Evolutionary conservation across 495 filamentous ascomycete genomes (phyloP).

Genomic region (Thermothielavioides terrestris): DNA sequence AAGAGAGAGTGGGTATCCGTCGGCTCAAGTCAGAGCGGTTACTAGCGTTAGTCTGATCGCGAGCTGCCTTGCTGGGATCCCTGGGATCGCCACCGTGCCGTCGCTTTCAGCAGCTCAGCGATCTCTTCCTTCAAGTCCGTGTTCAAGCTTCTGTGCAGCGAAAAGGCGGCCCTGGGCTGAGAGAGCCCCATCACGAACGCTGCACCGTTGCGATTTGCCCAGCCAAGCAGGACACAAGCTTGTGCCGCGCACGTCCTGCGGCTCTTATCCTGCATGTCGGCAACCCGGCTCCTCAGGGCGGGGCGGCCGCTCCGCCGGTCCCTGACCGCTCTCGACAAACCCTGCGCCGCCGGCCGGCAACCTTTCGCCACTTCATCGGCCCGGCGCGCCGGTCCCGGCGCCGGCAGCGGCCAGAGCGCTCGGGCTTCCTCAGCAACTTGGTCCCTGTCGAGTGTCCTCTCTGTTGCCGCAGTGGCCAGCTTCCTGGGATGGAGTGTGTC

Average conservation of each 20-base stretch:
- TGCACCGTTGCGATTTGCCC: slow-evolving; percentile 10
- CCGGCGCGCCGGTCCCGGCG: slow-evolving; percentile 13
- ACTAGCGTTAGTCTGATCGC: not conserved
- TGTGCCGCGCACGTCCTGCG: slow-evolving; percentile 1
- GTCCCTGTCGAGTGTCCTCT: slow-evolving; percentile 28
- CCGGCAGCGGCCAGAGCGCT: slow-evolving; percentile 6
- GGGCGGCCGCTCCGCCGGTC: slow-evolving; percentile 24
- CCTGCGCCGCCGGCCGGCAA: slow-evolving; percentile 10
- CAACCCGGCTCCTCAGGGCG: slow-evolving; percentile 21
- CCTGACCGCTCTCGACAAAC: slow-evolving; percentile 2
- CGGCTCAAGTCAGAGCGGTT: not conserved
- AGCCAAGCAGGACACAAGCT: not conserved
- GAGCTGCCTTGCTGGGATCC: too few relatives aligned
- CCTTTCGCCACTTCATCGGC: slow-evolving; percentile 15
- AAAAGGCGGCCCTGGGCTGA: too few relatives aligned
- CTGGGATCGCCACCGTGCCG: too few relatives aligned
- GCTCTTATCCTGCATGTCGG: slow-evolving; percentile 25
- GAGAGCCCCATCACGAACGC: slow-evolving; percentile 1
- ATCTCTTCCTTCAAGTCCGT: too few relatives aligned
- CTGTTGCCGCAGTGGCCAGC: slow-evolving; percentile 33
- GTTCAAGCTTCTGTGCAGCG: too few relatives aligned
- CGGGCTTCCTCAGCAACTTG: slow-evolving; percentile 20
- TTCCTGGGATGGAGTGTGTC: slow-evolving; percentile 34
- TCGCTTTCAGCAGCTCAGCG: too few relatives aligned
- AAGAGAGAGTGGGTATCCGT: slow-evolving; percentile 6